A percentile compares a stretch with the other conserved stretches of the same genome.
Conservation (phyloP, 2,329 filamentous ascomycete genomes). For the Pleurostoma richardsiae region DNA sequence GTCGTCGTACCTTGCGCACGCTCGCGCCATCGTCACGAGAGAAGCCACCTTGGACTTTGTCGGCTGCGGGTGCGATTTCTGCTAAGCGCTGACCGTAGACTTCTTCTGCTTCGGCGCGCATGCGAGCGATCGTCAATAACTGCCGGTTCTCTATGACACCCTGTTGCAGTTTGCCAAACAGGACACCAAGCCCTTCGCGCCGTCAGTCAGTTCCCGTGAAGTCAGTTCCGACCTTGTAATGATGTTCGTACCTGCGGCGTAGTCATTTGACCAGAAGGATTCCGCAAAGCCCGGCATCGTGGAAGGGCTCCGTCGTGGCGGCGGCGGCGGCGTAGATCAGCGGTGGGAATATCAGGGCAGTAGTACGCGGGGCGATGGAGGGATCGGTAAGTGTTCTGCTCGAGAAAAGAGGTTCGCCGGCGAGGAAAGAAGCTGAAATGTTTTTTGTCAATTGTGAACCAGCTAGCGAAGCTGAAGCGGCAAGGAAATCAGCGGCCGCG, state of each 20-base stretch:
- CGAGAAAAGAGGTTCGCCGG: too few species aligned
- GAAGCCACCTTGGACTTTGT: slow-evolving; percentile 81
- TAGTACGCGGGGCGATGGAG: too few species aligned
- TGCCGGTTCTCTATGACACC: slow-evolving; percentile 94
- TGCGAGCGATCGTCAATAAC: slow-evolving; percentile 80
- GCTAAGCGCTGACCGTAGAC: slow-evolving; percentile 74
- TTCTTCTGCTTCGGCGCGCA: slow-evolving; percentile 96
- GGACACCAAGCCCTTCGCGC: slow-evolving; percentile 69
- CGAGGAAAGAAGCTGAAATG: too few species aligned
- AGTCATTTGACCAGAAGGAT: slow-evolving; percentile 97
- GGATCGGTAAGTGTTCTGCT: too few species aligned
- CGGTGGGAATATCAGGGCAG: too few species aligned
- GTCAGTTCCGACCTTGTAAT: slow-evolving; percentile 5
- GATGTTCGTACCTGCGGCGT: slow-evolving; percentile 71
- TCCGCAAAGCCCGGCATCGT: slow-evolving; percentile 86
- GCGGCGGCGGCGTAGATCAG: too few species aligned
- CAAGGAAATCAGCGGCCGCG: too few species aligned
- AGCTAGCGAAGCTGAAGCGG: too few species aligned
- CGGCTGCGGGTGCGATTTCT: slow-evolving; percentile 76
- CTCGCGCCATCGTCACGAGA: slow-evolving; percentile 90
- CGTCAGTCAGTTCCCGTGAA: slow-evolving; percentile 3
- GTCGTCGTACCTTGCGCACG: slow-evolving; percentile 71
- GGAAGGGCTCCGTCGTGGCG: slow-evolving; percentile 6
- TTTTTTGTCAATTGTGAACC: too few species aligned
- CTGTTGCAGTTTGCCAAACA: slow-evolving; percentile 96